Conservation (phyloP, 305 asterid genomes). For the Fraxinus paxiana region DNA sequence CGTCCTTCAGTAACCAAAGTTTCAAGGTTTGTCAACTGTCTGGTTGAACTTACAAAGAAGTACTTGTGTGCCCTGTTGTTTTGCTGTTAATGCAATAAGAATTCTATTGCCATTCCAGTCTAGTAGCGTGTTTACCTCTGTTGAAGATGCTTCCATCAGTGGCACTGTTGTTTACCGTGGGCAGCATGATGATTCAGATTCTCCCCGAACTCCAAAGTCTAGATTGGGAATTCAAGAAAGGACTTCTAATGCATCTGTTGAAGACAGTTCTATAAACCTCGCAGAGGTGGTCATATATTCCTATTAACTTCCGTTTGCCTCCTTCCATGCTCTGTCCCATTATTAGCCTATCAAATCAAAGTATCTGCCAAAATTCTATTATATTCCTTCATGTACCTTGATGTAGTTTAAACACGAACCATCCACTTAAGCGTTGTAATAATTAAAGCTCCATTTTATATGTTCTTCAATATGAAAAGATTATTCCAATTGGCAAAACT, state of each 20-base stretch:
- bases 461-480: not conserved
- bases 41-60: constrained; percentile 16
- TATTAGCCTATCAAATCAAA: constrained; percentile 4
- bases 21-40: constrained; percentile 40
- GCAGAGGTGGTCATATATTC: constrained; percentile 58
- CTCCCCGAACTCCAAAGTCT: constrained; percentile 84
- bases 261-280: constrained; percentile 74
- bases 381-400: constrained; percentile 6
- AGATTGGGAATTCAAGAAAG: constrained; percentile 79
- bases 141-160: constrained; percentile 71
- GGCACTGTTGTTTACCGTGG: constrained; percentile 89
- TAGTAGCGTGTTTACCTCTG: constrained; percentile 54
- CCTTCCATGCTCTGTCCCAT: not conserved
- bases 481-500: not conserved
- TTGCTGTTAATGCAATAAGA: constrained; percentile 21
- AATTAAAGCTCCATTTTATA: constrained; percentile 9
- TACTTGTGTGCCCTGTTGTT: constrained; percentile 9
- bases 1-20: constrained; percentile 62
- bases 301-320: not conserved
- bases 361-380: not conserved
- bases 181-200: constrained; percentile 68
- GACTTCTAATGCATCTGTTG: constrained; percentile 70
- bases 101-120: constrained; percentile 51
- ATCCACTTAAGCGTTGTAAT: not conserved
- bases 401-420: constrained; percentile 5